A percentile compares a stretch with the other conserved stretches of the same genome.
Evolutionary conservation across 2,329 filamentous ascomycete species (phyloP).

Genomic region (Aaosphaeria pasadenensis): DNA sequence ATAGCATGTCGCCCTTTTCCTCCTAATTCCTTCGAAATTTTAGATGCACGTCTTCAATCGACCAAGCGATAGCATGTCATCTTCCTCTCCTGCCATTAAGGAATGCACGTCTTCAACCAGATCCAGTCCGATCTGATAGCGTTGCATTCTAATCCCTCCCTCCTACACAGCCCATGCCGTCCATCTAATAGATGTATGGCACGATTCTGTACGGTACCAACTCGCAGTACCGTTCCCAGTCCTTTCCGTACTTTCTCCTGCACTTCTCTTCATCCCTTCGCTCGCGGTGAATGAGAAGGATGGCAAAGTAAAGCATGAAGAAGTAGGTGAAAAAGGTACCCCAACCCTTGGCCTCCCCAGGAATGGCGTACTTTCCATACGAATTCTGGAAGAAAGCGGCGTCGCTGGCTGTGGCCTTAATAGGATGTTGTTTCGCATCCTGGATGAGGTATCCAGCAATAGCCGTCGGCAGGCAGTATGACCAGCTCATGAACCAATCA

Average conservation of each 20-base stretch:
- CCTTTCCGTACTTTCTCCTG: slow-evolving; percentile 81
- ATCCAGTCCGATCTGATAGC: slow-evolving; percentile 18
- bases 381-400: slow-evolving; percentile 54
- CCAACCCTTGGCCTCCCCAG: slow-evolving; percentile 73
- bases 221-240: slow-evolving; percentile 87
- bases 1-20: slow-evolving; percentile 1
- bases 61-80: slow-evolving; percentile 6
- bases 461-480: slow-evolving; percentile 83
- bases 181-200: slow-evolving; percentile 72
- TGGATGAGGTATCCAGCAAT: slow-evolving; percentile 76
- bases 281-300: slow-evolving; percentile 83
- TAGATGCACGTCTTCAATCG: slow-evolving; percentile 12
- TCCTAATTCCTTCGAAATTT: not conserved
- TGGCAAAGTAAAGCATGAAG: slow-evolving; percentile 86
- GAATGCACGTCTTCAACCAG: slow-evolving; percentile 26
- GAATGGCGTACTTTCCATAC: slow-evolving; percentile 64
- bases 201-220: slow-evolving; percentile 79
- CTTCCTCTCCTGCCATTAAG: not conserved
- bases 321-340: slow-evolving; percentile 91
- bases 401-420: slow-evolving; percentile 43
- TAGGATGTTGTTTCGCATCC: slow-evolving; percentile 38
- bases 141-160: slow-evolving; percentile 10
- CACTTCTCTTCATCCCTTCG: slow-evolving; percentile 89
- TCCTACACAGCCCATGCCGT: not conserved
- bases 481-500: slow-evolving; percentile 92